These are phyloP conservation scores for Clarireedia paspali DNA, from an alignment of 2,329 filamentous ascomycete species.

Conservation along the genomic window DNA sequence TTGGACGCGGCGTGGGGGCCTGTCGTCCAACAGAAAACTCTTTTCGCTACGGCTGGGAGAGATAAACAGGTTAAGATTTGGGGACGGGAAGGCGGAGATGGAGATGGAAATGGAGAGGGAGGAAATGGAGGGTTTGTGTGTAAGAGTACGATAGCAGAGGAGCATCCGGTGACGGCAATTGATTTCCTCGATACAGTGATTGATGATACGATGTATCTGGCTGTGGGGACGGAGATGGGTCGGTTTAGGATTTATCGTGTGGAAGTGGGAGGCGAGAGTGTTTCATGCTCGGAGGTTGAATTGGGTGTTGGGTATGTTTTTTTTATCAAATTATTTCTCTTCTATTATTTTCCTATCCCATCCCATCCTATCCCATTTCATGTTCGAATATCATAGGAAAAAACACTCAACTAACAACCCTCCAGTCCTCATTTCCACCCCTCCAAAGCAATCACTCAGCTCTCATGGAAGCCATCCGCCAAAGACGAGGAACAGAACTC, in stretches of 20 bases:
- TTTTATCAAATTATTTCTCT: neutral
- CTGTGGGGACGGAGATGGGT: conserved; percentile 48
- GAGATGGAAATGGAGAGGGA: conserved; percentile 10
- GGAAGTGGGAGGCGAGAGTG: neutral
- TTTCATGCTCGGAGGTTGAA: conserved; percentile 15
- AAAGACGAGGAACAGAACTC: conserved; percentile 6
- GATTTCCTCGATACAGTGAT: conserved; percentile 47
- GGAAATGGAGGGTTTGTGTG: conserved; percentile 18
- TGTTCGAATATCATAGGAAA: neutral
- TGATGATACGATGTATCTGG: conserved; percentile 35
- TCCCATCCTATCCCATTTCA: neutral
- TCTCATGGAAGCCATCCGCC: conserved; percentile 57
- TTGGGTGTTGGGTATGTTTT: conserved; percentile 5
- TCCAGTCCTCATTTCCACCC: conserved; percentile 39
- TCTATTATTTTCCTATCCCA: neutral
- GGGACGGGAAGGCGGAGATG: conserved; percentile 31
- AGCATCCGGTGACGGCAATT: conserved; percentile 61
- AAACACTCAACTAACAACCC: conserved; percentile 2
- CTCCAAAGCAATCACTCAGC: conserved; percentile 36
- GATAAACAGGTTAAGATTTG: conserved; percentile 80
- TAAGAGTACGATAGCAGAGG: conserved; percentile 43
- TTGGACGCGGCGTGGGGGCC: conserved; percentile 78
- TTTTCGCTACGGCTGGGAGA: conserved; percentile 82
- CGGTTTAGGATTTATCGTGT: conserved; percentile 21
- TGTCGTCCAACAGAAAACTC: conserved; percentile 24